Conservation (phyloP, 768 basidiomycete genomes). For the Aureoboletus auriporus region DNA sequence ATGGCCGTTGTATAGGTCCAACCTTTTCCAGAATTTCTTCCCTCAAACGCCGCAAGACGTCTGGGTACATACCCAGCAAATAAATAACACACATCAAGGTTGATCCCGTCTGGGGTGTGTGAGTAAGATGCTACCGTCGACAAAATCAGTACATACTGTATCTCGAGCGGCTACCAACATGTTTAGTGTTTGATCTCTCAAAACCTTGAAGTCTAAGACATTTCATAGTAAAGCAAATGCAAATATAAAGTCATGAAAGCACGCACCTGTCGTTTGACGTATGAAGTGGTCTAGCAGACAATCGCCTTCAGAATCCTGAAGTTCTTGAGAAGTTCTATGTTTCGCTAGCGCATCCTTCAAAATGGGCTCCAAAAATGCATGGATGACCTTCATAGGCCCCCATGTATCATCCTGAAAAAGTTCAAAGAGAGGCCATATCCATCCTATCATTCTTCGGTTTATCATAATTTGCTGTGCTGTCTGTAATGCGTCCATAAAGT, state of each 20-base stretch:
- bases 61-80: conserved; percentile 47
- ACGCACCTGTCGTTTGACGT: conserved; percentile 40
- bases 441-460: conserved; percentile 47
- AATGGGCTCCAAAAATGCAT: conserved; percentile 48
- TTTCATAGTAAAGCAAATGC: conserved; percentile 4
- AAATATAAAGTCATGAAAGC: background rate
- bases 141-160: conserved; percentile 13
- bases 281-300: conserved; percentile 58
- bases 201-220: conserved; percentile 21
- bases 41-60: conserved; percentile 43
- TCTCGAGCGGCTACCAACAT: conserved; percentile 33
- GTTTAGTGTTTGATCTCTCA: conserved; percentile 32
- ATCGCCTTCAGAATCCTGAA: conserved; percentile 38
- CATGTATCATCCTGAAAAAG: conserved; percentile 43
- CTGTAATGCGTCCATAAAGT: no score
- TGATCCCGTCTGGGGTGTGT: conserved; percentile 33
- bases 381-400: conserved; percentile 49
- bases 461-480: no score
- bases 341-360: conserved; percentile 44
- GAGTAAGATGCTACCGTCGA: conserved; percentile 5
- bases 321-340: conserved; percentile 2
- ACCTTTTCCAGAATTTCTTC: conserved; percentile 53
- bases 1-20: conserved; percentile 45
- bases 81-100: conserved; percentile 38
- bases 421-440: conserved; percentile 54